Conservation (phyloP, 2,329 filamentous ascomycete species). For the Cryphonectria nitschkei region DNA sequence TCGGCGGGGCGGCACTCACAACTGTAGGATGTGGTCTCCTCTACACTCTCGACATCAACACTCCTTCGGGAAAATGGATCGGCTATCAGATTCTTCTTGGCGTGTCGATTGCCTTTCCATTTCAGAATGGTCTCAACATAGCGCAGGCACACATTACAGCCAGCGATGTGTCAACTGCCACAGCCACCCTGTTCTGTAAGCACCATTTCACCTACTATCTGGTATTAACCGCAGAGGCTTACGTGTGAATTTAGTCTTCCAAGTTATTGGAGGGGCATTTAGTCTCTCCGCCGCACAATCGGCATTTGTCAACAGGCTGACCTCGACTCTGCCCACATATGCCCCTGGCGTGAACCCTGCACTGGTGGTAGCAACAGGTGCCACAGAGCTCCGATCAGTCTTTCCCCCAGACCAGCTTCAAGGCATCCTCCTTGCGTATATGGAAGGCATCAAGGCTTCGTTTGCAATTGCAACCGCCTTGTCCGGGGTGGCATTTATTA, state of each 20-base stretch:
- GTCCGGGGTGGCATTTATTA: neutral
- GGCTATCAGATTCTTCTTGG: slow-evolving; percentile 35
- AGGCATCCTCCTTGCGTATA: slow-evolving; percentile 8
- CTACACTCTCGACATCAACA: slow-evolving; percentile 37
- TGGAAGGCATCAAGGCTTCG: slow-evolving; percentile 7
- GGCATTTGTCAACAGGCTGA: neutral
- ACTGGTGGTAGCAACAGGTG: slow-evolving; percentile 5
- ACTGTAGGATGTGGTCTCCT: slow-evolving; percentile 40
- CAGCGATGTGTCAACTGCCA: slow-evolving; percentile 43
- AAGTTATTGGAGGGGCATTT: neutral
- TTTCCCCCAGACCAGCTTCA: neutral
- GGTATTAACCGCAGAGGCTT: neutral
- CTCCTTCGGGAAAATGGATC: slow-evolving; percentile 42
- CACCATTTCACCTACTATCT: slow-evolving; percentile 29
- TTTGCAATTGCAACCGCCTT: neutral
- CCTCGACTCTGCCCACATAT: neutral
- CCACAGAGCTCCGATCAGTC: neutral
- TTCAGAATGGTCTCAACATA: neutral
- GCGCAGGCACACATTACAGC: slow-evolving; percentile 36
- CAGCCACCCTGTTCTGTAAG: slow-evolving; percentile 41
- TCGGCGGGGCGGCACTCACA: slow-evolving; percentile 41
- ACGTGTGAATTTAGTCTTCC: slow-evolving; percentile 1
- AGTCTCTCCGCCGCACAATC: neutral
- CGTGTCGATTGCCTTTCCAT: neutral
- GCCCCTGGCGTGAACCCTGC: neutral